Base-by-base conservation (phyloP, 768 basidiomycete species). In the Coprinopsis sp. region DNA sequence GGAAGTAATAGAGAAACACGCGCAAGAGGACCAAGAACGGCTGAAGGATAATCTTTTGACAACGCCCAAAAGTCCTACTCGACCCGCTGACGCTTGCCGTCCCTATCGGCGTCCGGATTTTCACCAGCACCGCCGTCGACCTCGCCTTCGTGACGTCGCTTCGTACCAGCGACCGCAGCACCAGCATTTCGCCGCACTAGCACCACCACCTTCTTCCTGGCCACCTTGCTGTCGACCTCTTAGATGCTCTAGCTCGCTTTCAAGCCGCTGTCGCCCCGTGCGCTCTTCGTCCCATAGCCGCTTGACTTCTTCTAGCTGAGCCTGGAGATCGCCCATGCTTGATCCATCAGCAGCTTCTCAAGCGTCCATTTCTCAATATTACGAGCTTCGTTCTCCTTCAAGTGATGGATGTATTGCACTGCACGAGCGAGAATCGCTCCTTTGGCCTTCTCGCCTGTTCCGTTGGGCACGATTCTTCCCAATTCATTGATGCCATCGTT, bases 401-500 rank as follows among this genome's bases (percentile, higher is more conserved):
- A 76, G 54, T 91, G 87, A 54, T 87, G 82, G 60, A 98, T 92
- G 63, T 97, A 94, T 56, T 88, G 82, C 29, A 92, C 92, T 2
- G 93, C 91, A 27, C 87, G 86, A 2, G 79, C 73, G 18, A 98
- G 82, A 51, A 97, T 87, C 3, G 87, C 87, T 16, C 91, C 90
- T 60, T 98, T 96, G 44, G 87, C 84, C 57, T 87, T 89, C 62
- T 91, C 89, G 24, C 89, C 88, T 0, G 86, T 82, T 22, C 84
- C 87, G 54, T 84, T 87, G 3, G 94, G 94, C 8, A 97, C 84
- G 54, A 94, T 88, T 0, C 84, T 79, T 0, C 87, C 86, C 13
- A 98, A 82, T 56, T 89, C 87, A 58, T 88, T 91, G 69, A 99
- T 96, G 0, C 94, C 94, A 52, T 94, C 88, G 66, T 95, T 96